phyloP scores from a whole-genome alignment of 2,329 filamentous ascomycete species.

The Sarocladium kiliense region DNA sequence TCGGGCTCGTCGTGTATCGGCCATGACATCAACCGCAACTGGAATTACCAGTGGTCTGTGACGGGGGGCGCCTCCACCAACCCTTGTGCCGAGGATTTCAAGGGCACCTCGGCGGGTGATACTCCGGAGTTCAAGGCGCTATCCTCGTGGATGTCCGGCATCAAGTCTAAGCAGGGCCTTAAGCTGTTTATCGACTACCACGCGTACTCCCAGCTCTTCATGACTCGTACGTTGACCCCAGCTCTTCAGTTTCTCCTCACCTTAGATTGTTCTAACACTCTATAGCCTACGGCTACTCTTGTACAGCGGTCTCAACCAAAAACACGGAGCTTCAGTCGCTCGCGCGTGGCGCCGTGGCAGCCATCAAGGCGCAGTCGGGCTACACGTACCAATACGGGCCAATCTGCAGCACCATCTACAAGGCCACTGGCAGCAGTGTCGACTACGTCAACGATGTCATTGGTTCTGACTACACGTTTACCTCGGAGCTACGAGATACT shows the following conservation, averaged over 20 bases:
- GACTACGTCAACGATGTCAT: constrained; percentile 40
- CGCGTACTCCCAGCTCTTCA: constrained; percentile 56
- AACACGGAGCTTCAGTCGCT: constrained; percentile 43
- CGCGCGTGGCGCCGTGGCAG: constrained; percentile 41
- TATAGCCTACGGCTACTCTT: constrained; percentile 54
- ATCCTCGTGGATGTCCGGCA: constrained; percentile 26
- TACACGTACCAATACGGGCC: constrained; percentile 39
- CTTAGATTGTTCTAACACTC: not conserved
- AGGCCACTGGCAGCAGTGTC: constrained; percentile 40
- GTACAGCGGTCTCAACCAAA: constrained; percentile 39
- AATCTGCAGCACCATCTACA: constrained; percentile 58
- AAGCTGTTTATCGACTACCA: constrained; percentile 63
- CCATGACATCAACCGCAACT: constrained; percentile 56
- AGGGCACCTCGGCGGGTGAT: constrained; percentile 36
- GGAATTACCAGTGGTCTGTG: constrained; percentile 49
- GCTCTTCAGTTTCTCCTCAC: constrained; percentile 9
- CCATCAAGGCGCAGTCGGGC: constrained; percentile 40
- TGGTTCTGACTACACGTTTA: constrained; percentile 35
- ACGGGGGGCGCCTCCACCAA: constrained; percentile 46
- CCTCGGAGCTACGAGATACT: constrained; percentile 32
- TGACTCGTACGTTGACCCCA: constrained; percentile 30
- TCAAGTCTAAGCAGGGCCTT: constrained; percentile 39
- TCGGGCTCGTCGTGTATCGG: constrained; percentile 39
- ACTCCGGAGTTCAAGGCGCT: constrained; percentile 48
- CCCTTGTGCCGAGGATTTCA: constrained; percentile 46